A percentile compares a stretch with the other conserved stretches of the same genome.
These are phyloP conservation scores for Aureococcus anophagefferens DNA, from an alignment of 108 stramenopile species.

Conservation along the genomic window DNA sequence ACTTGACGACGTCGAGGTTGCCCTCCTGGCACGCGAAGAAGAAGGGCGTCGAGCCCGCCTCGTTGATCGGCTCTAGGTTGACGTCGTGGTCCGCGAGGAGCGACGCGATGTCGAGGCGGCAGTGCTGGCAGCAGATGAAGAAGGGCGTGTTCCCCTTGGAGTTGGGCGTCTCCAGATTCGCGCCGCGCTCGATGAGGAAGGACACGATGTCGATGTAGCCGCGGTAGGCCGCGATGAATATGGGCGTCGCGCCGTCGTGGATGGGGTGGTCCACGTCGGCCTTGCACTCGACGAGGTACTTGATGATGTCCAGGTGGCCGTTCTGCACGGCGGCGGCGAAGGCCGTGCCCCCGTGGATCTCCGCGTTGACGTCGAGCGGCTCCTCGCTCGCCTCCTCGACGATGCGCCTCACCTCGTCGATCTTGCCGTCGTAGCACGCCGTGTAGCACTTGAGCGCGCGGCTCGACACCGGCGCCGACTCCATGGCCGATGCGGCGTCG, in stretches of 20 bases:
- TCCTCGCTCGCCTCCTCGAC: not conserved
- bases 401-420: not conserved
- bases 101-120: not conserved
- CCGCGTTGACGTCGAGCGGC: not conserved
- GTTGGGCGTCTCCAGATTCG: not conserved
- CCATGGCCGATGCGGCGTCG: no score
- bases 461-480: not conserved
- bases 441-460: not conserved
- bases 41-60: not conserved
- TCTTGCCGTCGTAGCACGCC: not conserved
- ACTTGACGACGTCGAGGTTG: not conserved
- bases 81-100: not conserved
- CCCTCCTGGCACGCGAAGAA: conserved; percentile 1
- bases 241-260: not conserved
- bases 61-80: not conserved
- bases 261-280: not conserved
- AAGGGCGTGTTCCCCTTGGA: conserved; percentile 1
- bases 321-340: not conserved
- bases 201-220: not conserved
- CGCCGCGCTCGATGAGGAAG: not conserved
- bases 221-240: not conserved
- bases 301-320: not conserved
- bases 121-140: not conserved
- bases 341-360: conserved; percentile 1
- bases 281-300: not conserved